phyloP scores from a whole-genome alignment of 352 stramenopile species.

The Peronosclerospora sorghi region DNA sequence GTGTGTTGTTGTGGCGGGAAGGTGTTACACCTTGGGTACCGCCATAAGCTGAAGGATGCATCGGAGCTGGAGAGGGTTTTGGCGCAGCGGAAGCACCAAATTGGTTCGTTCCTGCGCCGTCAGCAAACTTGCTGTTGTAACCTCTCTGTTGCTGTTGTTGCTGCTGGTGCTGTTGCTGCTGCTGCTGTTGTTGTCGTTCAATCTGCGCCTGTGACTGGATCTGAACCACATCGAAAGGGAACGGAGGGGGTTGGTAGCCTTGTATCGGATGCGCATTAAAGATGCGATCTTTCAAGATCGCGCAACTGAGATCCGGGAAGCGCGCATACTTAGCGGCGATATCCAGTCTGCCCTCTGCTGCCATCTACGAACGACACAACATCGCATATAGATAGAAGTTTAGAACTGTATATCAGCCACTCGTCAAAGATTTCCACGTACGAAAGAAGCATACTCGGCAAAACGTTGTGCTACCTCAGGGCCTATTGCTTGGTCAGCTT shows the following conservation, averaged over 20 bases:
- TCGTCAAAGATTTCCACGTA: no score
- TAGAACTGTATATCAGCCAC: not conserved
- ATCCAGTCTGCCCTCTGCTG: slow-evolving; percentile 86
- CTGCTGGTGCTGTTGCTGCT: slow-evolving; percentile 31
- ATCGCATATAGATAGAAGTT: not conserved
- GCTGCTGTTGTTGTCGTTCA: slow-evolving; percentile 41
- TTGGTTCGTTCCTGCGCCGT: slow-evolving; percentile 24
- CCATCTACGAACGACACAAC: no score
- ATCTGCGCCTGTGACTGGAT: slow-evolving; percentile 45
- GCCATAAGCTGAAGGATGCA: slow-evolving; percentile 22
- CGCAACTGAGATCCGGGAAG: slow-evolving; percentile 60
- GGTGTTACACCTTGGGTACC: slow-evolving; percentile 15
- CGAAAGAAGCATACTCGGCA: slow-evolving; percentile 76
- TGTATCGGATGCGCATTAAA: slow-evolving; percentile 71
- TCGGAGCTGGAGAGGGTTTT: slow-evolving; percentile 18
- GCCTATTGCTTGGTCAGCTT: slow-evolving; percentile 77
- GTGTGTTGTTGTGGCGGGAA: slow-evolving; percentile 35
- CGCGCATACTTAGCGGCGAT: slow-evolving; percentile 90
- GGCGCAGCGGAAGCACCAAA: slow-evolving; percentile 27
- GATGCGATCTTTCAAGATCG: slow-evolving; percentile 80
- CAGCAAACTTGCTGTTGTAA: slow-evolving; percentile 23
- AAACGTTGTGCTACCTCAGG: slow-evolving; percentile 85
- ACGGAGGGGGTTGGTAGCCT: slow-evolving; percentile 68
- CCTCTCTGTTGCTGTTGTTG: slow-evolving; percentile 27
- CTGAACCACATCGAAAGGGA: slow-evolving; percentile 79